Evolutionary conservation across 176 grass and related monocot genomes (phyloP).

Genomic region (Zoysia pacifica): DNA sequence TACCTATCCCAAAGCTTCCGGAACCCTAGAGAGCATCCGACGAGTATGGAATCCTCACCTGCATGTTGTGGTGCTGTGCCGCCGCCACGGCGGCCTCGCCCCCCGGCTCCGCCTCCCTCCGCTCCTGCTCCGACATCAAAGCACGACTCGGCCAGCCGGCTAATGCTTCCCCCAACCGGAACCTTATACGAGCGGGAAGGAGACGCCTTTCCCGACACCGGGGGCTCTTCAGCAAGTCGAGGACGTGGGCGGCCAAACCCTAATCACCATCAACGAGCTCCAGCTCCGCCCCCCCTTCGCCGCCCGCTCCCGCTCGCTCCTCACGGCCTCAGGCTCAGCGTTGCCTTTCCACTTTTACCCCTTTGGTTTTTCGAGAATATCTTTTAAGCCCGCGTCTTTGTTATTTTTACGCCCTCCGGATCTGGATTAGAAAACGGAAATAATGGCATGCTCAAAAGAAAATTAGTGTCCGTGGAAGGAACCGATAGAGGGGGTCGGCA

Average conservation of each 20-base stretch:
- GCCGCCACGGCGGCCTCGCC: constrained; percentile 20
- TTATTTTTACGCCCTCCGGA: constrained; percentile 7
- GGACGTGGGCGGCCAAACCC: constrained; percentile 58
- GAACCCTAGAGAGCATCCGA: constrained; percentile 26
- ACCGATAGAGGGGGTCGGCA: no score
- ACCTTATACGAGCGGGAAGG: no score
- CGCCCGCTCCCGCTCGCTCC: constrained; percentile 23
- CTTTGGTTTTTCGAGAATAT: constrained; percentile 44
- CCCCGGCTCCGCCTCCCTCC: constrained; percentile 41
- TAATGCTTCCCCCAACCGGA: not conserved
- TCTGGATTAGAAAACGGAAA: not conserved
- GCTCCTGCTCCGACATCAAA: constrained; percentile 53
- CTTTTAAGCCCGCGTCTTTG: constrained; percentile 15
- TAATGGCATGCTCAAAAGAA: not conserved
- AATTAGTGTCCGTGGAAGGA: not conserved
- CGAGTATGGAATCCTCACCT: constrained; percentile 42
- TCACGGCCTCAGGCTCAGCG: constrained; percentile 29
- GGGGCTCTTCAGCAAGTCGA: constrained; percentile 24
- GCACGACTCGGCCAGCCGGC: not conserved
- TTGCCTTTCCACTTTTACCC: constrained; percentile 53
- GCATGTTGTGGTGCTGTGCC: constrained; percentile 44
- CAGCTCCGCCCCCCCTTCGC: not conserved
- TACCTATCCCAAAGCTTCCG: constrained; percentile 19
- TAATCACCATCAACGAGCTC: constrained; percentile 63
- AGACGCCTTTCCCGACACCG: not conserved